These are phyloP conservation scores for Yarrowia galli DNA, from an alignment of 1,139 yeast genomes.

Conservation along the genomic window DNA sequence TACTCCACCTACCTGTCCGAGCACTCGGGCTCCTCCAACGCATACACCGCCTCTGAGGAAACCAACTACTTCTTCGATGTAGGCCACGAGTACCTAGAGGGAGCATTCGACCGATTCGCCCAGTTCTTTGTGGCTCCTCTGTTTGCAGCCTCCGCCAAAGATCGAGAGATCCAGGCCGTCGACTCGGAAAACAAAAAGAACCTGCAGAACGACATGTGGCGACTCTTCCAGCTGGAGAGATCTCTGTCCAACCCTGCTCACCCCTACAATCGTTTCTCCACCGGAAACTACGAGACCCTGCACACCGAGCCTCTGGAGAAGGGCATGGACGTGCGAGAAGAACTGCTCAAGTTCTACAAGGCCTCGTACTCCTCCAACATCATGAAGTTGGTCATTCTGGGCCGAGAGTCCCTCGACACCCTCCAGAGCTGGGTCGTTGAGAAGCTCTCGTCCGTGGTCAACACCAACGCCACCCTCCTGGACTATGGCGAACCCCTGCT, in stretches of 20 bases:
- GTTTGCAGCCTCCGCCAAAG: constrained; percentile 81
- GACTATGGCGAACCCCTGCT: constrained; percentile 56
- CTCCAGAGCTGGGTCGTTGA: constrained; percentile 73
- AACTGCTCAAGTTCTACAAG: constrained; percentile 65
- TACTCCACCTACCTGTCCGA: constrained; percentile 78
- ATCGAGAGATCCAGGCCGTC: constrained; percentile 91
- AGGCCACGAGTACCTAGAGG: constrained; percentile 74
- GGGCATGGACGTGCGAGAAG: constrained; percentile 71
- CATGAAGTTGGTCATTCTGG: constrained; percentile 86
- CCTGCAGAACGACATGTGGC: constrained; percentile 87
- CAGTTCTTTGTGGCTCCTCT: constrained; percentile 90
- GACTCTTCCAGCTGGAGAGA: constrained; percentile 84
- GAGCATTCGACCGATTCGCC: constrained; percentile 90
- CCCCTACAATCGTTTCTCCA: constrained; percentile 74
- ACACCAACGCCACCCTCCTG: constrained; percentile 62
- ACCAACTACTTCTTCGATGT: constrained; percentile 93
- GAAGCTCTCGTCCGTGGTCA: constrained; percentile 69
- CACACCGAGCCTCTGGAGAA: constrained; percentile 60
- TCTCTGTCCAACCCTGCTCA: constrained; percentile 72
- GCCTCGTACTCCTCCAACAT: constrained; percentile 72
- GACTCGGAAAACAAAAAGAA: constrained; percentile 96
- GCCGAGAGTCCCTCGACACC: constrained; percentile 78
- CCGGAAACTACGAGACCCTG: constrained; percentile 72
- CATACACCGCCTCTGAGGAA: constrained; percentile 87
- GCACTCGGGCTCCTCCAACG: constrained; percentile 74